A percentile compares a stretch with the other conserved stretches of the same genome.
These are phyloP conservation scores for Eragrostis curvula DNA, from an alignment of 176 grass and related monocot species.

Conservation along the genomic window DNA sequence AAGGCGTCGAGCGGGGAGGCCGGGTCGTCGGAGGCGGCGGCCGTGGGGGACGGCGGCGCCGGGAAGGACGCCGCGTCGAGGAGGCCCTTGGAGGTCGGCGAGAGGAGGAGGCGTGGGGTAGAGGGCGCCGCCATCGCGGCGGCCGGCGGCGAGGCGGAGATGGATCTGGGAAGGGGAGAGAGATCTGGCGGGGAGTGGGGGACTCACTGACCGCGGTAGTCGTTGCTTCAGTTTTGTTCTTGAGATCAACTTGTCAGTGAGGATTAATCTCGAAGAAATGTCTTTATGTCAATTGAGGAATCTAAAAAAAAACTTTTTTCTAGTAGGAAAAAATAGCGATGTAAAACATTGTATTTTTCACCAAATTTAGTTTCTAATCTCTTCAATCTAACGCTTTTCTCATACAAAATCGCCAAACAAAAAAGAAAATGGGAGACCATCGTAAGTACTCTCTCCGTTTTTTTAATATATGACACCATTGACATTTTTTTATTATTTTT, in stretches of 20 bases:
- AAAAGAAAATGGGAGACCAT: no score
- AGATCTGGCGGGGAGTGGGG: background rate
- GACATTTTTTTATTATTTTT: no score
- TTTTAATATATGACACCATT: no score
- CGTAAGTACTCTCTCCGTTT: no score
- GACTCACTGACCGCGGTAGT: background rate
- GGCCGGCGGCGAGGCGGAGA: constrained; percentile 27
- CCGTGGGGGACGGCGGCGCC: constrained; percentile 38
- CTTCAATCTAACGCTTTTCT: no score
- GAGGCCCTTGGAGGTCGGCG: constrained; percentile 59
- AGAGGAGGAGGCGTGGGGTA: constrained; percentile 53
- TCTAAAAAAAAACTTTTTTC: background rate
- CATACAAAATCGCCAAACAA: no score
- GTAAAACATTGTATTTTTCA: no score
- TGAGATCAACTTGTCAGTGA: background rate
- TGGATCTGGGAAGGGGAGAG: constrained; percentile 47
- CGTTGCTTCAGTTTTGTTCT: constrained; percentile 15
- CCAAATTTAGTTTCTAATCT: no score
- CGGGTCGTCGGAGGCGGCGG: constrained; percentile 21
- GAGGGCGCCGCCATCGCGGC: constrained; percentile 61
- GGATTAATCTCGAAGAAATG: background rate
- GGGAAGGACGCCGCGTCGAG: constrained; percentile 44
- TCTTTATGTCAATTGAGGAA: background rate
- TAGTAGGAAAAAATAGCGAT: no score
- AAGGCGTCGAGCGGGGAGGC: constrained; percentile 83